phyloP scores from a whole-genome alignment of 805 yeast genomes.

The Candida germanica region DNA sequence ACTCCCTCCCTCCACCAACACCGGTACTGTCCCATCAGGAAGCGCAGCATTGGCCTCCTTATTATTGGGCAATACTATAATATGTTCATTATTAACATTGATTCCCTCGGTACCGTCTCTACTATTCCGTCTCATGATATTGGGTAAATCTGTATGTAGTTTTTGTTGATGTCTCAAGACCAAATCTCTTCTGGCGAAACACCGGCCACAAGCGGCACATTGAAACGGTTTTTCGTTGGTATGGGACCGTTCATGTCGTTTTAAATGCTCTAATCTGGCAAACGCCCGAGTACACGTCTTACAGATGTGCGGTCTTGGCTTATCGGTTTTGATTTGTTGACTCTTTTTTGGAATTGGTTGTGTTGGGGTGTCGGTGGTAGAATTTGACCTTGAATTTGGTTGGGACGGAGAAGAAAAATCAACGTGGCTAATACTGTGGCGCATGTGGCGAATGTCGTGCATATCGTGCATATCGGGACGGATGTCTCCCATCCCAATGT shows the following conservation, averaged over 20 bases:
- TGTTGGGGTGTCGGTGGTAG: slow-evolving; percentile 3
- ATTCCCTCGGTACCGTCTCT: slow-evolving; percentile 13
- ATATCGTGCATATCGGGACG: too few relatives aligned
- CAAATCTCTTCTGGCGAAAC: slow-evolving; percentile 87
- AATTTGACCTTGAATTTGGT: too few relatives aligned
- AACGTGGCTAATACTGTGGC: too few relatives aligned
- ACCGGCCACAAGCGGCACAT: slow-evolving; percentile 94
- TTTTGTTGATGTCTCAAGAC: slow-evolving; percentile 94
- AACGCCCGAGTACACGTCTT: slow-evolving; percentile 90
- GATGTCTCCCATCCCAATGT: too few relatives aligned
- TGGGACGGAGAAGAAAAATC: too few relatives aligned
- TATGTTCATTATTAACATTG: slow-evolving; percentile 43
- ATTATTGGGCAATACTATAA: slow-evolving; percentile 50
- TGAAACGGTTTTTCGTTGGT: slow-evolving; percentile 95
- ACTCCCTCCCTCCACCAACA: not conserved
- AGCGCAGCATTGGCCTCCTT: slow-evolving; percentile 51
- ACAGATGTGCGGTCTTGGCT: slow-evolving; percentile 92
- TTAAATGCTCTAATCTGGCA: slow-evolving; percentile 91
- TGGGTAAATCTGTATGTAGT: slow-evolving; percentile 61
- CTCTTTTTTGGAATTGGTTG: slow-evolving; percentile 87
- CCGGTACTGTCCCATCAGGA: slow-evolving; percentile 15
- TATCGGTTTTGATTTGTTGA: slow-evolving; percentile 79
- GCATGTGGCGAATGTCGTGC: too few relatives aligned
- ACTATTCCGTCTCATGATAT: slow-evolving; percentile 31
- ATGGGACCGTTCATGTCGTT: slow-evolving; percentile 90